Evolutionary conservation across 192 early-diverging fungal genomes (phyloP), one percentile per base, ranked within the genome.

Genomic region (Spinellus fusiger): DNA sequence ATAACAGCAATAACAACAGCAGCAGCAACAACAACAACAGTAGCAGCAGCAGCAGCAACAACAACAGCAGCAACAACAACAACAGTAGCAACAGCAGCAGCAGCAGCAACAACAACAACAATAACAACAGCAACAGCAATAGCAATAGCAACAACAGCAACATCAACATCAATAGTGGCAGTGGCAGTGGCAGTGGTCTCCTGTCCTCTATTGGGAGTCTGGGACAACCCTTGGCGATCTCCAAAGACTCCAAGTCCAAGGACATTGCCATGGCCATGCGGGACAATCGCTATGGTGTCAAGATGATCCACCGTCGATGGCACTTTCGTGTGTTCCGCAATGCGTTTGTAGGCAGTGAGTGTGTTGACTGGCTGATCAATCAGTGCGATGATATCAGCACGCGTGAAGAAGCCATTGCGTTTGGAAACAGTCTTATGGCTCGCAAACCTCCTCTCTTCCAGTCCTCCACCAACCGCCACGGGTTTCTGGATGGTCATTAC

Each of bases 401-500:
- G 5, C 74, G 93, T 3, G 80, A 87, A 25, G 82, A 86, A 37
- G 96, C 94, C 0, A 80, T 90, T 4, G 74, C 71, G 0, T 86
- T 91, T 67, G 96, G 92, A 8, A 91, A 92, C 64, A 56, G 75
- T 23, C 78, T 96, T 44, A 68, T 92, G 57, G 74, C 83, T n/a
- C 82, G 83, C 22, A 56, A 61, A 22, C 69, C 69, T 15, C 89
- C 89, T 0, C 56, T 96, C 13, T 82, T 96, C 62, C 56, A 70
- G 13, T 84, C 89, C 35, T 83, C 75, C 29, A 73, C 77, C 26
- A 75, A 71, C 5, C 67, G 74, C n/a, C 85, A 89, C 49, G 49
- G 69, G 20, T 93, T 98, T 59, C 63, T 94, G 63, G 96, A 98
- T 61, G 94, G 94, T 0, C 84, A 88, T 40, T 92, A 91, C 64